Evolutionary conservation across 2,329 filamentous ascomycete species (phyloP), one percentile per base, ranked within the genome.

Genomic region (Celoporthe dispersa): DNA sequence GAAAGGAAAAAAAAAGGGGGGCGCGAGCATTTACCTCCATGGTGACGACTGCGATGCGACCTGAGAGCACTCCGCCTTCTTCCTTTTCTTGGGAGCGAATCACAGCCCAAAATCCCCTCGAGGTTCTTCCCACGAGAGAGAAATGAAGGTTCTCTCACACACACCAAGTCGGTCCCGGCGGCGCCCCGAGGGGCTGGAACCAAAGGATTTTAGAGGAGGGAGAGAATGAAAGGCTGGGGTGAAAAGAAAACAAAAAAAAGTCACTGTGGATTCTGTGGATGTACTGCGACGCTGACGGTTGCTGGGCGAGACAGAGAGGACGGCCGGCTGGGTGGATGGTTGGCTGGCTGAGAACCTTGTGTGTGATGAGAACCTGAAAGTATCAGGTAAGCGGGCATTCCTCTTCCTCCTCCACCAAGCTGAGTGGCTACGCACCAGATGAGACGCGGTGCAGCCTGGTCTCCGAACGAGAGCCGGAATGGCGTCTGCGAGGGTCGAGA

Each of bases 211-310:
- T 2, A 55, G 16, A 57, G 37, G 37, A 55, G 51, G 5, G 12
- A 55, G 12, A 31, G 28, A 16, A 19, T 31, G 14, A 19, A 31
- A 16, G 28, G 2, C 5, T 3, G 7, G 19, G 28, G 53, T n/a
- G n/a, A n/a, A n/a, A n/a, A n/a, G n/a, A n/a, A n/a, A n/a, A n/a
- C n/a, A n/a, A 19, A 22, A 14, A 33, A 16, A 31, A 33, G 25
- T 8, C 25, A 7, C 14, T 57, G 53, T 8, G 55, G 44, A 66
- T 48, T 41, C 57, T 55, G 67, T 62, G 48, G 68, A 41, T 65
- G 33, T 51, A 62, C 70, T 69, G 65, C 69, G 61, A 71, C 66
- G 67, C 70, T 71, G 70, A 71, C 68, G 22, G 68, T n/a, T 68
- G 65, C 44, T 28, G 60, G 33, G 63, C 37, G 65, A 67, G 44